Evolutionary conservation across 306 rosid species (phyloP).

Genomic region (Rosa rugosa): DNA sequence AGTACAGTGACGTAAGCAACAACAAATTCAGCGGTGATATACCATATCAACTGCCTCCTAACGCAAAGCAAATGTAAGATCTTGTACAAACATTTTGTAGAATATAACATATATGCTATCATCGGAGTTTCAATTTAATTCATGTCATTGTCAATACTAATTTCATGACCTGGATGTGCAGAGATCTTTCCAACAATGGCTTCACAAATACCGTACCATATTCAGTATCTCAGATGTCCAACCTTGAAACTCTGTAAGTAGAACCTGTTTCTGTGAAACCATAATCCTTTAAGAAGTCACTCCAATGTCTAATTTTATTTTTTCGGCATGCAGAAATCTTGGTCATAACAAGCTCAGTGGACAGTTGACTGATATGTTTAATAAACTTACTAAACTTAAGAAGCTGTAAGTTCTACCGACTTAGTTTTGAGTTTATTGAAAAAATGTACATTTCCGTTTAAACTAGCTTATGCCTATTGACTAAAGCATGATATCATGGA

Average conservation of each 20-base stretch:
- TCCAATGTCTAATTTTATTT: constrained; percentile 23
- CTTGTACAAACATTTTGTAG: background rate
- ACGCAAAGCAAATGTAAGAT: constrained; percentile 63
- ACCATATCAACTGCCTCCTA: constrained; percentile 96
- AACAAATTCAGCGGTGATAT: constrained; percentile 75
- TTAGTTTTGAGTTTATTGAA: background rate
- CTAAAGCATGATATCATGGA: constrained; percentile 7
- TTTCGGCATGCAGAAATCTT: constrained; percentile 61
- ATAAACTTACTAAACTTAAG: constrained; percentile 63
- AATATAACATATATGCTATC: background rate
- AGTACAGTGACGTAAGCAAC: constrained; percentile 93
- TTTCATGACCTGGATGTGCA: constrained; percentile 34
- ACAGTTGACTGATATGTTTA: constrained; percentile 72
- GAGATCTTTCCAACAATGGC: constrained; percentile 75
- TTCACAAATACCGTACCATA: constrained; percentile 70
- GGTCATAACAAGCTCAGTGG: constrained; percentile 69
- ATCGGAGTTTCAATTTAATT: background rate
- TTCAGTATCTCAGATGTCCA: constrained; percentile 70
- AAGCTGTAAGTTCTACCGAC: constrained; percentile 52
- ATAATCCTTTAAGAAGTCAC: background rate
- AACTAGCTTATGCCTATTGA: background rate
- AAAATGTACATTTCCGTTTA: background rate
- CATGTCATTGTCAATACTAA: constrained; percentile 16
- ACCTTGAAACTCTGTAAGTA: constrained; percentile 62
- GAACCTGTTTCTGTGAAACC: background rate